Base-by-base conservation (phyloP, 2,329 filamentous ascomycete genomes). In the Ophiocordyceps unilateralis region DNA sequence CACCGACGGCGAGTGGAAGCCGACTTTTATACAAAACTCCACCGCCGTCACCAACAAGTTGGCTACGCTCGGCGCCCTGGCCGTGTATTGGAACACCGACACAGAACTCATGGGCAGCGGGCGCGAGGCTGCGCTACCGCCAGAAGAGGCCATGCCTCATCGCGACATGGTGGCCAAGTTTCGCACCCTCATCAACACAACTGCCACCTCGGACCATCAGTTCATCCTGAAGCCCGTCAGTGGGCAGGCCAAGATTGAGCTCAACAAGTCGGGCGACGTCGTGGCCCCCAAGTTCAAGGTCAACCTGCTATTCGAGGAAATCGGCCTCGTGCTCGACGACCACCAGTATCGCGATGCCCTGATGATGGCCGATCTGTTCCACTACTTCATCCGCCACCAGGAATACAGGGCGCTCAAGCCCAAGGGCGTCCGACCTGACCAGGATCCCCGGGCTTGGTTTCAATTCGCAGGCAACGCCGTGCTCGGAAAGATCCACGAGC, bases 41-140 rank as follows among this genome's bases (percentile, higher is more conserved):
- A 78, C 78, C 40, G 71, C 73, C 23, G 83, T 81, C 12, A 95
- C 88, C 20, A 85, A 98, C 66, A 99, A 99, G 63, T 71, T 98
- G 39, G 91, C 88, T 6, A 93, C 82, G 3, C 70, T 99, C 15
- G 86, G 85, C 26, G 86, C 88, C 5, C 65, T 99, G 41, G 87
- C 91, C 3, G 74, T 96, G 10, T 99, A 99, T 62, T 99, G 93
- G 91, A 93, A 98, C 59, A 98, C 91, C 1, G 89, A 99, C 59
- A 77, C 87, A 1, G 71, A 81, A 22, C 71, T 98, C 4, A 70
- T 96, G 38, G 86, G 87, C 12, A 79, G 83, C 5, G 87, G 87
- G 8, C 80, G 83, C 50, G 85, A 91, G 50, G 75, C 76, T 4
- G 46, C 52, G 4, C 49, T 51, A 2, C 42, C 53, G 5, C 43